A percentile compares a stretch with the other conserved stretches of the same genome.
phyloP scores from a whole-genome alignment of 1,284 basidiomycete species.

The Leccinum fallax region DNA sequence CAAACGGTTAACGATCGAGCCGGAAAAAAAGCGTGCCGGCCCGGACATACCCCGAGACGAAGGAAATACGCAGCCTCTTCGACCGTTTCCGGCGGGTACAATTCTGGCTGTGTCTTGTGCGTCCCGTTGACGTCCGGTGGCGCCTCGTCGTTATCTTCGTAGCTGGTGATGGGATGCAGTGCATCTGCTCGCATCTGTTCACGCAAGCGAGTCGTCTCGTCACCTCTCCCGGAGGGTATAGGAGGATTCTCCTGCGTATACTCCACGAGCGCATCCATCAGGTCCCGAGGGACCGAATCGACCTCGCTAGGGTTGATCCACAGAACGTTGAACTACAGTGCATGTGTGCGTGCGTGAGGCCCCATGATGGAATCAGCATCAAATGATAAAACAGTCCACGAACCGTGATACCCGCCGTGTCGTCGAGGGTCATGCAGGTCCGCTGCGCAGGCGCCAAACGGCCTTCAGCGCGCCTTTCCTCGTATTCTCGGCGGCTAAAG shows the following conservation, averaged over 20 bases:
- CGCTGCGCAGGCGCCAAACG: conserved; percentile 66
- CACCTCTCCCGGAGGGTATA: conserved; percentile 25
- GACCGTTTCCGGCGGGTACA: conserved; percentile 54
- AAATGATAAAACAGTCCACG: conserved; percentile 23
- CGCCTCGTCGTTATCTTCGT: conserved; percentile 30
- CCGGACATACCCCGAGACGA: conserved; percentile 54
- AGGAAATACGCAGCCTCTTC: conserved; percentile 71
- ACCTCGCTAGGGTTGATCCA: conserved; percentile 69
- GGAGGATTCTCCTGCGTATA: conserved; percentile 35
- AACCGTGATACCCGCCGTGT: conserved; percentile 65
- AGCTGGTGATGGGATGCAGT: conserved; percentile 49
- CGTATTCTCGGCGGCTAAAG: conserved; percentile 68
- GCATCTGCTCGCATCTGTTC: conserved; percentile 72
- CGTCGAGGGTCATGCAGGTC: conserved; percentile 74
- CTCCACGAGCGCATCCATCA: conserved; percentile 59
- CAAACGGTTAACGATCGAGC: conserved; percentile 13
- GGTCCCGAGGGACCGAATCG: conserved; percentile 64
- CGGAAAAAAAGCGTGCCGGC: conserved; percentile 25
- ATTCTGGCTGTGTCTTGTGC: conserved; percentile 31
- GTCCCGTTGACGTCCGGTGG: conserved; percentile 24
- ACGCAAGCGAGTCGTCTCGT: conserved; percentile 54
- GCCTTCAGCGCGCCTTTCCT: conserved; percentile 70
- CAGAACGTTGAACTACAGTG: conserved; percentile 70
- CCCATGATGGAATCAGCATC: conserved; percentile 4
- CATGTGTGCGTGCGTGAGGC: neutral